These are phyloP conservation scores for Aegle marmelos DNA, from an alignment of 345 rosid genomes.

Conservation along the genomic window DNA sequence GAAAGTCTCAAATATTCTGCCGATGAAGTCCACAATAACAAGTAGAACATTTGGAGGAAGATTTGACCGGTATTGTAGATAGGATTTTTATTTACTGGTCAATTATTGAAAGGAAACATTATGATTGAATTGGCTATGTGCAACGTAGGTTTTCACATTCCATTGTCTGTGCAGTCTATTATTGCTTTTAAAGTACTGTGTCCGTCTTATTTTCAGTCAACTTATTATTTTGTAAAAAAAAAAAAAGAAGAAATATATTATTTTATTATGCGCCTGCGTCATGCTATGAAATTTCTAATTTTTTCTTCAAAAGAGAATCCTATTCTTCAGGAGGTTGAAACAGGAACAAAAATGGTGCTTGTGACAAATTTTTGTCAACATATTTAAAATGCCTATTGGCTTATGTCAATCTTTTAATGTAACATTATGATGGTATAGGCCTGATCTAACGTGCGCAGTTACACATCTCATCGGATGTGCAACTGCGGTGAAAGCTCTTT, in stretches of 20 bases:
- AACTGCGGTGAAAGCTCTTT: no score
- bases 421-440: no score
- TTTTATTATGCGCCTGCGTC: not conserved
- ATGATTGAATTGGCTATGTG: not conserved
- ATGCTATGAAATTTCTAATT: not conserved
- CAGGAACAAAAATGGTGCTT: not conserved
- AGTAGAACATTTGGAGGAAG: not conserved
- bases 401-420: no score
- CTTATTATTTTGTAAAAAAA: not conserved
- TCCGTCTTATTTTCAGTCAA: not conserved
- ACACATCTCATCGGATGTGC: no score
- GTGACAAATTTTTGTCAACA: not conserved
- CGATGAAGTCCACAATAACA: not conserved
- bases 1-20: not conserved
- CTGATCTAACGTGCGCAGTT: no score
- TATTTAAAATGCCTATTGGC: not conserved
- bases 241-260: no score
- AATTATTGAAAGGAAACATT: conserved; percentile 3
- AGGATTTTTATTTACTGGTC: not conserved
- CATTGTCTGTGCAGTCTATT: not conserved
- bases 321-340: not conserved
- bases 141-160: not conserved
- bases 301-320: not conserved
- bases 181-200: not conserved
- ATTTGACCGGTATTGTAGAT: not conserved